Evolutionary conservation across 176 grass and related monocot species (phyloP), one percentile per base, ranked within the genome.

Genomic region (Oryza meridionalis): DNA sequence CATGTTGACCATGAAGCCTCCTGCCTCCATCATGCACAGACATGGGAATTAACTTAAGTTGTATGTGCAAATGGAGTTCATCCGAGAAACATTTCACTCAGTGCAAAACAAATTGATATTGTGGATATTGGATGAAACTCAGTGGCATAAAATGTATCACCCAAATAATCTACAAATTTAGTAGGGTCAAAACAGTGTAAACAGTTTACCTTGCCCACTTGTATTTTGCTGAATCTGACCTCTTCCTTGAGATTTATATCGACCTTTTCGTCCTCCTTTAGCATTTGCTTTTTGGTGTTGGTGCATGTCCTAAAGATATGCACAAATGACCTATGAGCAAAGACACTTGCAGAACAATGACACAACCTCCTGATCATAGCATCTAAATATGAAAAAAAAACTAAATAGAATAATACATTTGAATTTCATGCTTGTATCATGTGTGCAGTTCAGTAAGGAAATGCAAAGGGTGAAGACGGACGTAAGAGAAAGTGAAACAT

Each of bases 251-350:
- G 22, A 77, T 69, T 62, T 88, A 72, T 86, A 76, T n/a, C 70
- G 45, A 75, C 77, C 85, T 77, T 77, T 96, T 37, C 67, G 79
- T 11, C 67, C 88, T 77, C 75, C 86, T 86, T 90, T 94, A 84
- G 42, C 44, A 90, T 86, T 82, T 63, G 29, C 31, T 53, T 69
- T 65, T 64, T 80, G 87, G 37, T 79, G 29, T 71, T 87, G 87
- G 53, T 55, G 70, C 53, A 80, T 76, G 61, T 88, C 88, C 93
- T 92, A 81, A 35, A 85, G 6, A 62, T 40, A 84, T 81, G 66
- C 35, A 38, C 40, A 77, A 19, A 24, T 43, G 76, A 22, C 42
- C 7, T 45, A 85, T 76, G 25, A 85, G 40, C 11, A 86, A 79
- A 51, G 17, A 31, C 59, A 81, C 15, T 53, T 73, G 45, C 21